These are phyloP conservation scores for Aspergillus panamensis DNA, from an alignment of 495 filamentous ascomycete species.

Conservation along the genomic window DNA sequence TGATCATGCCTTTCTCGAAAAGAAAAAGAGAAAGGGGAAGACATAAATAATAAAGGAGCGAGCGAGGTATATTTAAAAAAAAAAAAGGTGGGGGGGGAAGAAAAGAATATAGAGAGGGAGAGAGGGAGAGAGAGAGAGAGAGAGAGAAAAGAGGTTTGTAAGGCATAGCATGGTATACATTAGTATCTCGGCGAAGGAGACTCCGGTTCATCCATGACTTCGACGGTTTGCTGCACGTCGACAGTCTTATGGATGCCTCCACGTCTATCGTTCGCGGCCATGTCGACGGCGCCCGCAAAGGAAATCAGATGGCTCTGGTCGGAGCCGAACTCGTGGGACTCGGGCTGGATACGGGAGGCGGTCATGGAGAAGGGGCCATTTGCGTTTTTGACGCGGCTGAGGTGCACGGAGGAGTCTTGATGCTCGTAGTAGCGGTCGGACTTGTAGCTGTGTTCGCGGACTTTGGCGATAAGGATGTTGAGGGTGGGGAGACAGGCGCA, in stretches of 20 bases:
- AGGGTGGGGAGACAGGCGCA: conserved; percentile 45
- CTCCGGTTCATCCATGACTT: conserved; percentile 18
- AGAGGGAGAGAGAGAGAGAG: neutral
- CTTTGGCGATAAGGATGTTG: conserved; percentile 35
- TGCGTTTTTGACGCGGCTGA: conserved; percentile 27
- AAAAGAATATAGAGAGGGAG: neutral
- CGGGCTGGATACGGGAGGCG: conserved; percentile 18
- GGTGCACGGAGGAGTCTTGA: conserved; percentile 27
- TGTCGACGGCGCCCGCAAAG: conserved; percentile 29
- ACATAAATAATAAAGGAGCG: neutral
- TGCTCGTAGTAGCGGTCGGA: conserved; percentile 35
- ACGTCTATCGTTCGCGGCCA: conserved; percentile 14
- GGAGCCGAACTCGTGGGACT: conserved; percentile 27
- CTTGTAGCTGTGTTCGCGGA: conserved; percentile 29
- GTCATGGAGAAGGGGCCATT: conserved; percentile 10
- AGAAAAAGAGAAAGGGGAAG: no score
- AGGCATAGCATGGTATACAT: neutral
- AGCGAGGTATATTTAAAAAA: no score
- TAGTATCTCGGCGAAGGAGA: neutral
- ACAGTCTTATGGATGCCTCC: conserved; percentile 38
- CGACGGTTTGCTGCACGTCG: conserved; percentile 36
- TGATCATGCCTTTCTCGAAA: no score
- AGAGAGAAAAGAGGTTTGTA: neutral
- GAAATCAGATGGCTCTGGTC: conserved; percentile 39
- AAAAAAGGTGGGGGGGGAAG: no score